phyloP scores from a whole-genome alignment of 2,329 filamentous ascomycete genomes.

The Neurospora sp. region DNA sequence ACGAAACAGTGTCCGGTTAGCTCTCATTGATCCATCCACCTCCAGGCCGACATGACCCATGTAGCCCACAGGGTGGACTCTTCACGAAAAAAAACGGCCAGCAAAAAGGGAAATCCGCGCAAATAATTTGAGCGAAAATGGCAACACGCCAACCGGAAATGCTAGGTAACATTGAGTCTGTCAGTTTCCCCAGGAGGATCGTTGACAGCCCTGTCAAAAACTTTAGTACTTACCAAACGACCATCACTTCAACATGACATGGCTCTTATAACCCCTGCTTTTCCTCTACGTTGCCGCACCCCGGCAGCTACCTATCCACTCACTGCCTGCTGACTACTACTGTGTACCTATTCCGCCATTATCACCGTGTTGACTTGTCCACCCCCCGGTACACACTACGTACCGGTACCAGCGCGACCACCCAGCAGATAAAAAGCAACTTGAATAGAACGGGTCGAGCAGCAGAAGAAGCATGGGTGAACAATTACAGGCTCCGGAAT shows the following conservation, averaged over 20 bases:
- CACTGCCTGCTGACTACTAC: background rate
- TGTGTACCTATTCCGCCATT: slow-evolving; percentile 2
- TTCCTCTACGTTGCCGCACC: background rate
- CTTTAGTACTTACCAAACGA: background rate
- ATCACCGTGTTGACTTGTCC: background rate
- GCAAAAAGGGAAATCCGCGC: background rate
- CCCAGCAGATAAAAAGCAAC: background rate
- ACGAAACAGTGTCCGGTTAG: background rate
- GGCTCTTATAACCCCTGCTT: background rate
- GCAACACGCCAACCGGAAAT: background rate
- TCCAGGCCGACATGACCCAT: background rate
- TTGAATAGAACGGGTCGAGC: background rate
- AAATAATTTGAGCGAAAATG: background rate
- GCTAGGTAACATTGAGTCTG: background rate
- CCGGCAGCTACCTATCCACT: background rate
- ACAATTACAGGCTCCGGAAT: background rate
- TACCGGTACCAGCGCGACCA: background rate
- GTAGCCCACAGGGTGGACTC: background rate
- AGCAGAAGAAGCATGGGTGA: background rate
- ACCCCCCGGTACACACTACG: background rate
- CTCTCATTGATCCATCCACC: background rate
- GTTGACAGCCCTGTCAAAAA: background rate
- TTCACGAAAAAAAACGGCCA: background rate
- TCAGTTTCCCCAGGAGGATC: background rate
- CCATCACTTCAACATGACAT: background rate